phyloP scores from a whole-genome alignment of 129 eudicot genomes.

The Artemisia annua region DNA sequence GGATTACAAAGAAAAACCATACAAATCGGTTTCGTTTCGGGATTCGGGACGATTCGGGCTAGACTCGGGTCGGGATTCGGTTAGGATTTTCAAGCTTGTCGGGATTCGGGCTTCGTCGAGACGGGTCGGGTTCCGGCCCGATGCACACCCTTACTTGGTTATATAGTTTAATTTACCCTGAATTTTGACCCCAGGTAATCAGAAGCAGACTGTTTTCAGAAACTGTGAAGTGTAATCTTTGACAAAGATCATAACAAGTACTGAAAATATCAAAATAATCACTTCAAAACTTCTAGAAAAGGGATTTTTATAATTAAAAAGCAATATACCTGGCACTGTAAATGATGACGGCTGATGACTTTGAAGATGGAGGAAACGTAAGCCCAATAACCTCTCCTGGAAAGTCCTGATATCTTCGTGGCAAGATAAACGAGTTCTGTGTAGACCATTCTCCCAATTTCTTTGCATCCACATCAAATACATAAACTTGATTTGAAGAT shows the following conservation, averaged over 20 bases:
- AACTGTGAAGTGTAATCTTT: too few species aligned
- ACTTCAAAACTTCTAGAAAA: neutral
- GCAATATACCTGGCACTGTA: constrained; percentile 78
- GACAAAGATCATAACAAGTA: neutral
- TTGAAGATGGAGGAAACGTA: constrained; percentile 71
- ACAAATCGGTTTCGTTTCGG: too few species aligned
- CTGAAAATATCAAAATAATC: neutral
- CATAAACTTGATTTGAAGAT: constrained; percentile 88
- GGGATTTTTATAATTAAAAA: neutral
- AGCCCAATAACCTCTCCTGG: constrained; percentile 97
- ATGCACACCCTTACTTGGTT: too few species aligned
- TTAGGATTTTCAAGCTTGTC: too few species aligned
- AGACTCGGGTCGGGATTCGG: too few species aligned
- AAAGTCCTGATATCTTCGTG: constrained; percentile 78
- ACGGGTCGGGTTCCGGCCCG: too few species aligned
- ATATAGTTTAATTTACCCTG: too few species aligned
- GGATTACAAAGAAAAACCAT: too few species aligned
- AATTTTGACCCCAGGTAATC: too few species aligned
- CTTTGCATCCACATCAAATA: constrained; percentile 92
- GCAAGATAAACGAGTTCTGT: constrained; percentile 60
- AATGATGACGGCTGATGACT: constrained; percentile 61
- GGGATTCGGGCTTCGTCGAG: too few species aligned
- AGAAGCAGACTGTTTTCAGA: too few species aligned
- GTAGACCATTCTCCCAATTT: constrained; percentile 91
- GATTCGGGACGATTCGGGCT: too few species aligned